Conservation (phyloP, 2,329 filamentous ascomycete species). For the Colletotrichum sp. region DNA sequence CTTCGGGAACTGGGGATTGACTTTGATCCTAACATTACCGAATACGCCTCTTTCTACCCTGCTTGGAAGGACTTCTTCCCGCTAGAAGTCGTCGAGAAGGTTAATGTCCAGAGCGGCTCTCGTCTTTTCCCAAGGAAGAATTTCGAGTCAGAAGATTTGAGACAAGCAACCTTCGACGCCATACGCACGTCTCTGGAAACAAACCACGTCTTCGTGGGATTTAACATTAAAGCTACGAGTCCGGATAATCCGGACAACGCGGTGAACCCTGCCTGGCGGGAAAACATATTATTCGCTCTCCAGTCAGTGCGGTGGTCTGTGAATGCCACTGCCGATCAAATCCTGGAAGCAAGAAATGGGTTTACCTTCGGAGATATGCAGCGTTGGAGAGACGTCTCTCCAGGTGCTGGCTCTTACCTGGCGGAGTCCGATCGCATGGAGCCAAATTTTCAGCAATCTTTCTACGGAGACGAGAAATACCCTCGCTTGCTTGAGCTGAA, state of each 20-base stretch:
- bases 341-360: constrained; percentile 25
- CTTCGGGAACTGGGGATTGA: not conserved
- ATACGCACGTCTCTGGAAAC: constrained; percentile 5
- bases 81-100: not conserved
- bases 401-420: constrained; percentile 28
- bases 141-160: not conserved
- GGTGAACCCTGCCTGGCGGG: constrained; percentile 50
- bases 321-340: not conserved
- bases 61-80: constrained; percentile 11
- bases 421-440: constrained; percentile 35
- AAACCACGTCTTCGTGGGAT: not conserved
- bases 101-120: constrained; percentile 2
- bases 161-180: not conserved
- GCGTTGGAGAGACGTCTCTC: constrained; percentile 30
- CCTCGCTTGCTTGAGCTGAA: constrained; percentile 29
- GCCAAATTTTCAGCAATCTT: constrained; percentile 31
- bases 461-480: constrained; percentile 33
- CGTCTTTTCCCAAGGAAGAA: constrained; percentile 1
- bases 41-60: constrained; percentile 8
- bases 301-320: constrained; percentile 11
- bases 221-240: constrained; percentile 6
- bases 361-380: constrained; percentile 33
- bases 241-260: constrained; percentile 32
- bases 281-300: constrained; percentile 38
- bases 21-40: not conserved